These are phyloP conservation scores for Tetrahymena elliotti DNA, from an alignment of 73 alveolate species.

Conservation along the genomic window DNA sequence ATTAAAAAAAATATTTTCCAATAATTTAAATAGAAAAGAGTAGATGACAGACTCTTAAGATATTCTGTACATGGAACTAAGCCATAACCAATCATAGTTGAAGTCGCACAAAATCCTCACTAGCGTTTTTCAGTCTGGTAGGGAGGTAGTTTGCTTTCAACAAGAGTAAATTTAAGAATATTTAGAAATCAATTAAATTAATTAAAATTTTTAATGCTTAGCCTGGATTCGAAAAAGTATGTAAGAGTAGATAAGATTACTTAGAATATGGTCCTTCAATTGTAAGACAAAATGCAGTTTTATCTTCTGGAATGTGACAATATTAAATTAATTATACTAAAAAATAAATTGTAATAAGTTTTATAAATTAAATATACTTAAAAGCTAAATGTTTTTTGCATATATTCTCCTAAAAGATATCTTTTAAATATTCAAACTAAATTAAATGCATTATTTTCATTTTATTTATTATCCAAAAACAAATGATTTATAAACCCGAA, in stretches of 20 bases:
- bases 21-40: constrained; percentile 48
- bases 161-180: constrained; percentile 2
- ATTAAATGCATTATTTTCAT: no score
- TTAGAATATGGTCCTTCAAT: constrained; percentile 89
- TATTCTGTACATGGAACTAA: background rate
- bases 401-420: background rate
- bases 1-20: no score
- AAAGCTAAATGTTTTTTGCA: background rate
- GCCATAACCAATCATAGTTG: constrained; percentile 66
- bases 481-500: no score
- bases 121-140: constrained; percentile 92
- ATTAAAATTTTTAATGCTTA: background rate
- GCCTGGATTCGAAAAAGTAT: constrained; percentile 58
- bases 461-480: no score
- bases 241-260: constrained; percentile 83
- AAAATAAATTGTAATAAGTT: background rate
- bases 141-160: constrained; percentile 85
- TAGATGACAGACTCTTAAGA: constrained; percentile 43
- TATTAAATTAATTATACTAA: background rate
- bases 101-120: constrained; percentile 69
- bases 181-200: background rate
- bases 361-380: background rate
- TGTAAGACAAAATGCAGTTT: constrained; percentile 89
- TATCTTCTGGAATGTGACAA: constrained; percentile 36
- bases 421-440: no score